Conservation (phyloP, 192 early-diverging fungal genomes). For the Gonapodya sp. region DNA sequence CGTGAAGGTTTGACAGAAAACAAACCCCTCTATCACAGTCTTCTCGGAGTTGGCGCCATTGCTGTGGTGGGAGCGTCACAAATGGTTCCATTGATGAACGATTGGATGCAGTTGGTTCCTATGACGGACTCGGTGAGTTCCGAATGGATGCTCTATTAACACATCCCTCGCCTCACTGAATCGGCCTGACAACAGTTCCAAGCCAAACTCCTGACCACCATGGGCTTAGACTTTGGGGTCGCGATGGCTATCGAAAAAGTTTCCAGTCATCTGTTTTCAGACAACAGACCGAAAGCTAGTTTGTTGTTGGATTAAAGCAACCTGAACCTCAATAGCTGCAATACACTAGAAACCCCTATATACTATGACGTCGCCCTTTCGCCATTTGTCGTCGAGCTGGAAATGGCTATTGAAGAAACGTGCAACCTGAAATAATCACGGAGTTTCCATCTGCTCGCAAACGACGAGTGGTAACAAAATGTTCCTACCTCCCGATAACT, state of each 20-base stretch:
- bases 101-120: constrained; percentile 77
- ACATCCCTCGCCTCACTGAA: too few relatives aligned
- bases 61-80: constrained; percentile 85
- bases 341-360: not conserved
- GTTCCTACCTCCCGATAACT: constrained; percentile 46
- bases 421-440: constrained; percentile 36
- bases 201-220: constrained; percentile 63
- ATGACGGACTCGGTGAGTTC: constrained; percentile 67
- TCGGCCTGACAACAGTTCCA: constrained; percentile 62
- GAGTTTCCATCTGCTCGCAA: not conserved
- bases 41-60: constrained; percentile 74
- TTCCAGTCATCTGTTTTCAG: constrained; percentile 68
- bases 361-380: constrained; percentile 62
- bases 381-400: constrained; percentile 64
- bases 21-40: constrained; percentile 80
- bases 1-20: constrained; percentile 88
- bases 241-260: constrained; percentile 74
- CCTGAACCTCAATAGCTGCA: too few relatives aligned
- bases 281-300: constrained; percentile 78
- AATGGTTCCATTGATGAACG: constrained; percentile 77
- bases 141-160: too few relatives aligned
- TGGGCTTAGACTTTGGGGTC: constrained; percentile 81
- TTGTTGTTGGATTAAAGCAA: not conserved
- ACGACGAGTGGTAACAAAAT: not conserved
- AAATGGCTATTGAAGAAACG: constrained; percentile 92